Evolutionary conservation across 1,284 basidiomycete species (phyloP).

Genomic region (Peniophora sp.): DNA sequence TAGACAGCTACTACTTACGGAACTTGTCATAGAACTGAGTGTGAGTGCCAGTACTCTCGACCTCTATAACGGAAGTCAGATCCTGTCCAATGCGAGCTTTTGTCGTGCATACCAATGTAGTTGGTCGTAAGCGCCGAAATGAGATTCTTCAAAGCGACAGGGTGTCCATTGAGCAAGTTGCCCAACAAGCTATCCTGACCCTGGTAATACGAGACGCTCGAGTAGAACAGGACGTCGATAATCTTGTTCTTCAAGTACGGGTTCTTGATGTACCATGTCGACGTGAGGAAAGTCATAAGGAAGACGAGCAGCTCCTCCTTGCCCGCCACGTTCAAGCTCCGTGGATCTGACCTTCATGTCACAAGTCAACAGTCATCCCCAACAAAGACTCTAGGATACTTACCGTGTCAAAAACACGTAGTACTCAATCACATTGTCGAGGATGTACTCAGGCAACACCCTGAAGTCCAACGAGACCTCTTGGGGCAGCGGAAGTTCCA

Average conservation of each 20-base stretch:
- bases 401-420: conserved; percentile 79
- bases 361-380: conserved; percentile 17
- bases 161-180: conserved; percentile 77
- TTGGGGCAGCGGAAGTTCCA: conserved; percentile 77
- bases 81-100: background rate
- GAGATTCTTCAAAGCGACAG: conserved; percentile 79
- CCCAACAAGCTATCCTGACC: conserved; percentile 76
- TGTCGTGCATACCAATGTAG: conserved; percentile 71
- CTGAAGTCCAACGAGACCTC: conserved; percentile 84
- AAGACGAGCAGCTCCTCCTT: conserved; percentile 89
- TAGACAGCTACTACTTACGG: conserved; percentile 26
- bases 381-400: background rate
- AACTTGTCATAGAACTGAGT: conserved; percentile 99
- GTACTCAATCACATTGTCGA: conserved; percentile 93
- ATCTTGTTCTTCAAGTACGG: conserved; percentile 98
- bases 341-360: conserved; percentile 56
- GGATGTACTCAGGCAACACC: conserved; percentile 89
- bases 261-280: conserved; percentile 97
- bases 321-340: conserved; percentile 76
- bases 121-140: conserved; percentile 92
- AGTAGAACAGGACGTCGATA: conserved; percentile 85
- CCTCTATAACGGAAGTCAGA: conserved; percentile 48
- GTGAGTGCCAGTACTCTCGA: conserved; percentile 94
- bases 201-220: conserved; percentile 73
- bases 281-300: conserved; percentile 86